Base-by-base conservation (phyloP, 345 rosid species). In the Camelina hispida region DNA sequence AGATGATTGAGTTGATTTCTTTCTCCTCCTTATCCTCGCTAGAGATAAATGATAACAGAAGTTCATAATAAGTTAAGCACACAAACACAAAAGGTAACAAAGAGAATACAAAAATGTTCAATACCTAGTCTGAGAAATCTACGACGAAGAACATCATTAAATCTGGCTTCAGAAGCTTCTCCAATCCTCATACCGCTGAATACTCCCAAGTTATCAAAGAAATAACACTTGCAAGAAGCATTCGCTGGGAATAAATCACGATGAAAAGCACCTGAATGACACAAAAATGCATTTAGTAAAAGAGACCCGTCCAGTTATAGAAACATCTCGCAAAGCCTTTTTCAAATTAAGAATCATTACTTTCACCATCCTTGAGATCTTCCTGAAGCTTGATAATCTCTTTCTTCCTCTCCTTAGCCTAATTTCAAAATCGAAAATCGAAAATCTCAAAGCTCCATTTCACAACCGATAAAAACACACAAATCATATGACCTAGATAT, bases 321-420 rank as follows among this genome's bases (percentile, higher is more conserved):
- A 61, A 47, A 62, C 14, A 69, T 34, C 47, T 68, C 42, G 23
- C n/a, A 47, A 34, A 34, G 14, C 43, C 25, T 30, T 62, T 32
- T 40, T 34, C 37, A 22, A 28, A 9, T 46, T 38, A 12, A 81
- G 56, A n/a, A 54, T 42, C 37, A 32, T n/a, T 53, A 87, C 94
- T 94, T 87, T 93, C 89, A 9, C 91, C 88, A 69, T 89, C 89
- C 84, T 82, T 86, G 75, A 93, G 91, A 79, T 90, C 87, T 70
- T 89, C 94, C 76, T 83, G 83, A 46, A 90, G 90, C 12, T 84
- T 86, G 76, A 84, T 52, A 32, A 95, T 77, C 82, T 89, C 96
- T 69, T 79, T 86, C 79, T 93, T 93, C 73, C 94, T 85, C 78
- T 93, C 90, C 82, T 83, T 86, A 3, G 97, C 98, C 98, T 95